phyloP scores from a whole-genome alignment of 108 stramenopile species.

The Licmophora abbreviata region DNA sequence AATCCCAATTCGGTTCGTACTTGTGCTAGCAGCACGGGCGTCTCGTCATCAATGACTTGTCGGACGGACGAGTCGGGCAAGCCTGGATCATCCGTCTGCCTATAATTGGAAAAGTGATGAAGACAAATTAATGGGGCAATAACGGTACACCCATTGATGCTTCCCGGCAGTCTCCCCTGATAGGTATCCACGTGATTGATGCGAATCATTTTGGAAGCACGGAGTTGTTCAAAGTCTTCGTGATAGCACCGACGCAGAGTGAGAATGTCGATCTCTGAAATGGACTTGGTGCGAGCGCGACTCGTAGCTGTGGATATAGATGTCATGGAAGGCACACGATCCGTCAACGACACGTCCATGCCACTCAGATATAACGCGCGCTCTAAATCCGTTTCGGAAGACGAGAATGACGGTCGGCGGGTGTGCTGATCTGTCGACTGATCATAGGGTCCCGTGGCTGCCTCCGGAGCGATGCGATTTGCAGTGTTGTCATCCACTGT shows the following conservation, averaged over 20 bases:
- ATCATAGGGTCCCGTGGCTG: too few species aligned
- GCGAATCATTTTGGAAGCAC: too few species aligned
- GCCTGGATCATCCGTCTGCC: constrained; percentile 15
- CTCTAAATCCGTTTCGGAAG: constrained; percentile 7
- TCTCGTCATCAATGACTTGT: constrained; percentile 44
- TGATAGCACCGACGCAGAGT: constrained; percentile 22
- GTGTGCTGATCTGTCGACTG: too few species aligned
- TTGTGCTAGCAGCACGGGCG: constrained; percentile 25
- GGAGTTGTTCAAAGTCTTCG: constrained; percentile 38
- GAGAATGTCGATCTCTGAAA: too few species aligned
- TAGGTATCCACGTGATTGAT: constrained; percentile 56
- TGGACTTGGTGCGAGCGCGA: too few species aligned
- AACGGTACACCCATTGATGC: constrained; percentile 67
- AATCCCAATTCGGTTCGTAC: constrained; percentile 47
- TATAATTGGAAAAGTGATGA: constrained; percentile 31
- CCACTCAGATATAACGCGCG: constrained; percentile 38
- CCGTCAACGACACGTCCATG: constrained; percentile 7
- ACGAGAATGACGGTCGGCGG: neutral
- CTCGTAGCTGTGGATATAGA: too few species aligned
- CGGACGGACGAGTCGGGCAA: constrained; percentile 42
- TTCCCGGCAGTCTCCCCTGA: constrained; percentile 54
- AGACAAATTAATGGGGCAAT: constrained; percentile 57
- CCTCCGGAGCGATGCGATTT: too few species aligned
- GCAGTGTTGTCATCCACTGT: too few species aligned
- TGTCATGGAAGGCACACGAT: too few species aligned